phyloP scores from a whole-genome alignment of 805 yeast genomes.

The Komagataella phaffii region DNA sequence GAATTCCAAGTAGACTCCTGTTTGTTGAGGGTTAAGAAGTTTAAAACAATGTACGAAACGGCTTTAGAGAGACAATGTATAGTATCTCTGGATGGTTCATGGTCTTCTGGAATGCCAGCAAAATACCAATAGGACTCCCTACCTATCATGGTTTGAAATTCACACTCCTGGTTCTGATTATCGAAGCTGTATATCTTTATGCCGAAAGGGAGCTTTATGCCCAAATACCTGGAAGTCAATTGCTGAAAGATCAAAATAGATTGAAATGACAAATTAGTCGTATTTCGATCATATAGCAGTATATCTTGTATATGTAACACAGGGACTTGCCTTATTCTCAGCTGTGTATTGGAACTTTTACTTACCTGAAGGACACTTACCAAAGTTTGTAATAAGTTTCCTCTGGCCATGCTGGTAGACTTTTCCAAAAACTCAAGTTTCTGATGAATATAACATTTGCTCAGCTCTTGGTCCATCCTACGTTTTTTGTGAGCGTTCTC shows the following conservation, averaged over 20 bases:
- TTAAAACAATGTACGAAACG: not conserved
- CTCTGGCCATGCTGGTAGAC: not conserved
- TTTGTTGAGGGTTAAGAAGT: not conserved
- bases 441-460: not conserved
- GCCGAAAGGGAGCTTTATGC: not conserved
- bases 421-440: not conserved
- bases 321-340: not conserved
- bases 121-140: not conserved
- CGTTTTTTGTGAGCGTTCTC: not conserved
- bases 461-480: not conserved
- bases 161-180: not conserved
- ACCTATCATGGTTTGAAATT: not conserved
- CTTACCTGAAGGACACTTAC: not conserved
- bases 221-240: not conserved
- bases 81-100: not conserved
- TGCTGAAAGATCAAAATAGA: not conserved
- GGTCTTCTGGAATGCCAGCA: not conserved
- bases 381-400: not conserved
- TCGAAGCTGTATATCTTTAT: not conserved
- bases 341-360: not conserved
- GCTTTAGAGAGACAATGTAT: not conserved
- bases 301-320: not conserved
- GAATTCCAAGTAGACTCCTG: not conserved
- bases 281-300: not conserved
- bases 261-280: not conserved